A percentile compares a stretch with the other conserved stretches of the same genome.
Conservation (phyloP, 2,329 filamentous ascomycete genomes). For the Fusarium sp. region DNA sequence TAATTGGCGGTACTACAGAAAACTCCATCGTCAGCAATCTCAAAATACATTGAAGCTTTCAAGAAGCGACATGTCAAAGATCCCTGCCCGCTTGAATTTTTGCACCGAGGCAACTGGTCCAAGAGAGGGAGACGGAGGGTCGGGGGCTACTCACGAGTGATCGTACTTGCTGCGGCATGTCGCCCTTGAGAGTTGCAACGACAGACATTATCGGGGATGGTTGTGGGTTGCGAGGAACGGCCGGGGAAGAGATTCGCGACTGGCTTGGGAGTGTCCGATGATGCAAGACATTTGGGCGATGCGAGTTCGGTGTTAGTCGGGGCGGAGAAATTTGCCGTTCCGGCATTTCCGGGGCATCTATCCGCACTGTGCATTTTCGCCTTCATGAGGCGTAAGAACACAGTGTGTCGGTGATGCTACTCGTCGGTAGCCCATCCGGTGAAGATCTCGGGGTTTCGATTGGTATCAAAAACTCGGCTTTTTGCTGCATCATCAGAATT, state of each 20-base stretch:
- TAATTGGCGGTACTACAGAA: constrained; percentile 85
- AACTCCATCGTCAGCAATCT: constrained; percentile 27
- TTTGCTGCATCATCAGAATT: background rate
- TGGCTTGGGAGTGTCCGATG: constrained; percentile 37
- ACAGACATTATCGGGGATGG: constrained; percentile 55
- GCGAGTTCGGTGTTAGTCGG: constrained; percentile 51
- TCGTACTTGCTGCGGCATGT: constrained; percentile 68
- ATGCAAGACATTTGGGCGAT: constrained; percentile 45
- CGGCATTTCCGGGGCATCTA: constrained; percentile 12
- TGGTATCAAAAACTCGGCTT: background rate
- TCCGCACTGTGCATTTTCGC: background rate
- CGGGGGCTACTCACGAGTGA: constrained; percentile 62
- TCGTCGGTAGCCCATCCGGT: constrained; percentile 10
- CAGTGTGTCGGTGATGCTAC: background rate
- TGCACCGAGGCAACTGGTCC: background rate
- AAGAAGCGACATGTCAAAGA: constrained; percentile 4
- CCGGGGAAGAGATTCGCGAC: constrained; percentile 36
- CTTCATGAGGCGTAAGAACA: accelerated
- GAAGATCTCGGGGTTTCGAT: background rate
- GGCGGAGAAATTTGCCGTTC: constrained; percentile 51
- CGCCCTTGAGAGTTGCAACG: constrained; percentile 59
- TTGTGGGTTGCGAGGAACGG: constrained; percentile 32
- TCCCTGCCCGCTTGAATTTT: constrained; percentile 28
- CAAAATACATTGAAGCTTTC: background rate
- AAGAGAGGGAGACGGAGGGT: background rate